Evolutionary conservation across 192 early-diverging fungal species (phyloP).

Genomic region (Linnemannia elongata): DNA sequence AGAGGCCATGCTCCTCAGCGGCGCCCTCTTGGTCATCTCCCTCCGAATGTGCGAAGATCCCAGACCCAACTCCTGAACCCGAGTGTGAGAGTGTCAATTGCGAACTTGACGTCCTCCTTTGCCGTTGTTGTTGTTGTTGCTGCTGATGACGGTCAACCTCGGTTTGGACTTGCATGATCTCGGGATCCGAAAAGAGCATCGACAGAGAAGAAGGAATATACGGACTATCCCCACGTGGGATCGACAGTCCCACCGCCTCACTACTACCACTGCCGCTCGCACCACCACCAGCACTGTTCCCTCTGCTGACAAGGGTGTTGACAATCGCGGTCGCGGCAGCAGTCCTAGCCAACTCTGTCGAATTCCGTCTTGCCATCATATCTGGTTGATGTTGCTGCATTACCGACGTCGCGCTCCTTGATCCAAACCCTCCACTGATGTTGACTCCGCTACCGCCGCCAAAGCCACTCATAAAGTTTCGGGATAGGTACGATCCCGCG

Average conservation of each 20-base stretch:
- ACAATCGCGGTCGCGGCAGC: conserved; percentile 42
- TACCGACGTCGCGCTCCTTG: background rate
- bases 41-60: background rate
- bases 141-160: conserved; percentile 21
- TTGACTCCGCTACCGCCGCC: background rate
- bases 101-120: background rate
- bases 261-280: background rate
- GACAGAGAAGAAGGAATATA: conserved; percentile 53
- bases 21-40: background rate
- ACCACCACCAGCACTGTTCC: background rate
- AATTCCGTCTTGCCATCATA: background rate
- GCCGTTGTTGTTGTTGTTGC: background rate
- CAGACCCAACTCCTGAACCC: background rate
- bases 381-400: background rate
- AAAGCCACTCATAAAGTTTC: background rate
- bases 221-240: conserved; percentile 29
- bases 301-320: conserved; percentile 12
- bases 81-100: background rate
- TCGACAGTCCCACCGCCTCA: background rate
- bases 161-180: conserved; percentile 38
- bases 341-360: conserved; percentile 29
- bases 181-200: conserved; percentile 52
- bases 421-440: background rate
- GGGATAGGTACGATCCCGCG: background rate
- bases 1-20: background rate